Evolutionary conservation across 2,329 filamentous ascomycete genomes (phyloP).

Genomic region (Cercospora sojina): DNA sequence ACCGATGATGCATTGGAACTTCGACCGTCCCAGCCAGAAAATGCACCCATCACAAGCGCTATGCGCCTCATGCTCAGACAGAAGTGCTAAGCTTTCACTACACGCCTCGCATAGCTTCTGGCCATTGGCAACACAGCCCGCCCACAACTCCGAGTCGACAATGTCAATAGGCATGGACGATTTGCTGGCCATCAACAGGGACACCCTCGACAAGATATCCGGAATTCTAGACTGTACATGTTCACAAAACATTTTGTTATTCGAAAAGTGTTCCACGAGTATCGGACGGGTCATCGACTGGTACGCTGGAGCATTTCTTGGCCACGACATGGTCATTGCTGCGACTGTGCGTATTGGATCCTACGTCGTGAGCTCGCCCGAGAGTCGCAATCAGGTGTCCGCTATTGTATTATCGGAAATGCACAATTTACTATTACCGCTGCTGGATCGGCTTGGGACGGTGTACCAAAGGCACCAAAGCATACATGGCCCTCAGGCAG

Average conservation of each 20-base stretch:
- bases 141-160: background rate
- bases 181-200: background rate
- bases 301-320: background rate
- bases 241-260: background rate
- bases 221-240: background rate
- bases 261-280: background rate
- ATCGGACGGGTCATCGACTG: background rate
- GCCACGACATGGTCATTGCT: background rate
- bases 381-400: background rate
- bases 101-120: background rate
- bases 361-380: background rate
- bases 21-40: background rate
- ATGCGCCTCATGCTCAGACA: background rate
- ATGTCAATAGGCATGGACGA: background rate
- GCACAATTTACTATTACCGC: background rate
- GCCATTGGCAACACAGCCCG: background rate
- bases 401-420: background rate
- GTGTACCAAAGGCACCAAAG: background rate
- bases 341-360: background rate
- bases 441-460: background rate
- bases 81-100: background rate
- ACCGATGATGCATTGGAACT: background rate
- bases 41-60: background rate
- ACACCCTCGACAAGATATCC: background rate
- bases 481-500: background rate